A percentile compares a stretch with the other conserved stretches of the same genome.
phyloP scores from a whole-genome alignment of 2,329 filamentous ascomycete species.

The Fusarium liriodendri region DNA sequence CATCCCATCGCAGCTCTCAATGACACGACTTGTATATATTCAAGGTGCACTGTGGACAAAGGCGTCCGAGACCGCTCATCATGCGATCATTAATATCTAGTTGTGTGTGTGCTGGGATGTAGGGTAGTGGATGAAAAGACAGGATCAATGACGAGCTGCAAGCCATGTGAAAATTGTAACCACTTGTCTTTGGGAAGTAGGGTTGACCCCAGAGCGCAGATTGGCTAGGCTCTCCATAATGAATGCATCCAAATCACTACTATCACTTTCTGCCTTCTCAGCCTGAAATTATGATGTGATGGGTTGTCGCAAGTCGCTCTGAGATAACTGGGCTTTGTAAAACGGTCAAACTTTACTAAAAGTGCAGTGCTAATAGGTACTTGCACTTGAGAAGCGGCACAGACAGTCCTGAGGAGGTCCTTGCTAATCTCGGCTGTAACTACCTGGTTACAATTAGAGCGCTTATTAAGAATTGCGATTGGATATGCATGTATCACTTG shows the following conservation, averaged over 20 bases:
- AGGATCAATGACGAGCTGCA: not conserved
- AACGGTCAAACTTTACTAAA: not conserved
- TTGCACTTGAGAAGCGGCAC: not conserved
- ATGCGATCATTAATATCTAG: not conserved
- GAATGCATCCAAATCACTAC: not conserved
- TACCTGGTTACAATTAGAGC: not conserved
- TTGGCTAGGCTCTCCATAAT: not conserved
- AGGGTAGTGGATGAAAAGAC: not conserved
- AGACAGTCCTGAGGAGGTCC: not conserved
- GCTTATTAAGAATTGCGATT: too few relatives aligned
- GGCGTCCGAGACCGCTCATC: not conserved
- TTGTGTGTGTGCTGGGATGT: not conserved
- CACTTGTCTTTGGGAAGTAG: not conserved
- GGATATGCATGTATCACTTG: too few relatives aligned
- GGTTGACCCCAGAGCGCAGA: not conserved
- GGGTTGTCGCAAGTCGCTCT: too few relatives aligned
- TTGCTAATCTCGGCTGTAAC: not conserved
- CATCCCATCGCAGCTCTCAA: not conserved
- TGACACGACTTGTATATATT: not conserved
- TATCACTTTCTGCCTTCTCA: too few relatives aligned
- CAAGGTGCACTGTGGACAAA: not conserved
- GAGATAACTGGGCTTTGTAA: not conserved
- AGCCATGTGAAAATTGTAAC: not conserved
- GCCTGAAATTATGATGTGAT: too few relatives aligned
- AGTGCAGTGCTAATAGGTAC: not conserved